These are phyloP conservation scores for Lasiosphaeria hispida DNA, from an alignment of 495 filamentous ascomycete species.

Conservation along the genomic window DNA sequence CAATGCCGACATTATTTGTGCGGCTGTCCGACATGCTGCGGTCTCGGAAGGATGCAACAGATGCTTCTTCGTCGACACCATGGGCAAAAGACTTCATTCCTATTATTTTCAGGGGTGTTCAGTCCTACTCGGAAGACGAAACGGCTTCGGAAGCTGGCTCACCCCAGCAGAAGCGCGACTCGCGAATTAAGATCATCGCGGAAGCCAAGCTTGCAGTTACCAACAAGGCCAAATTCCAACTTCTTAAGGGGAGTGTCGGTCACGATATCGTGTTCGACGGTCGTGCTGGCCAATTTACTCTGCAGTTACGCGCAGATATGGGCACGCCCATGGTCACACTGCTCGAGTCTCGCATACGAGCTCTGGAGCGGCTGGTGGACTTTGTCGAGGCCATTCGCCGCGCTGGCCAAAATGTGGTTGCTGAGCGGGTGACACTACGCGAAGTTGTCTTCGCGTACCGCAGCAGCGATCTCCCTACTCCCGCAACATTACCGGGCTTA, in stretches of 20 bases:
- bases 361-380: slow-evolving; percentile 62
- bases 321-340: slow-evolving; percentile 54
- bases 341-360: slow-evolving; percentile 54
- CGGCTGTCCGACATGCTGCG: slow-evolving; percentile 43
- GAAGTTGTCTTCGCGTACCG: slow-evolving; percentile 63
- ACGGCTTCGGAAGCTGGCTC: slow-evolving; percentile 17
- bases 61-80: slow-evolving; percentile 5
- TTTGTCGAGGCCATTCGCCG: slow-evolving; percentile 60
- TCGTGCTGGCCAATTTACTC: slow-evolving; percentile 54
- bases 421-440: slow-evolving; percentile 57
- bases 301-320: slow-evolving; percentile 56
- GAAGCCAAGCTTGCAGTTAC: slow-evolving; percentile 33
- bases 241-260: slow-evolving; percentile 53
- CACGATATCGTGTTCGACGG: slow-evolving; percentile 59
- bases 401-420: slow-evolving; percentile 48
- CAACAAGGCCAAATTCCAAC: slow-evolving; percentile 39
- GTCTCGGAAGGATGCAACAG: slow-evolving; percentile 10
- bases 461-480: slow-evolving; percentile 6
- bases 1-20: slow-evolving; percentile 44
- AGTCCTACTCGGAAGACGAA: slow-evolving; percentile 22
- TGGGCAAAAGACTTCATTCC: slow-evolving; percentile 58
- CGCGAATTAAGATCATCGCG: slow-evolving; percentile 22
- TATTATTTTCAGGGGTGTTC: slow-evolving; percentile 50
- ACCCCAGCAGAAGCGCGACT: slow-evolving; percentile 6
- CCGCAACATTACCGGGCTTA: background rate